phyloP scores from a whole-genome alignment of 441 rosid genomes.

The Omphalea diandra region DNA sequence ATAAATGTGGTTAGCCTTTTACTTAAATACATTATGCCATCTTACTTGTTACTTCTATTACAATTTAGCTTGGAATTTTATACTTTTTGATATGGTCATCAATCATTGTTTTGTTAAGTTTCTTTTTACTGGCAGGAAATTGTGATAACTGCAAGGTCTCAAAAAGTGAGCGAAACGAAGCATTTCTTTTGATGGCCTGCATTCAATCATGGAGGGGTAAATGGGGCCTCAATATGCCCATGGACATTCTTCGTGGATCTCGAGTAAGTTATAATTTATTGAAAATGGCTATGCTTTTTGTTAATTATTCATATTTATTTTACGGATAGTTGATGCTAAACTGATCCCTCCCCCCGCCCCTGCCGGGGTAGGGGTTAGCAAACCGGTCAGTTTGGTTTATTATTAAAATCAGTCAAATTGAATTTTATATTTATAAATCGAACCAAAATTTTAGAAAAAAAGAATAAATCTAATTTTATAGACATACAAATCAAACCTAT shows the following conservation, averaged over 20 bases:
- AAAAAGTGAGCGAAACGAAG: conserved; percentile 43
- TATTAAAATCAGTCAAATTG: too few relatives aligned
- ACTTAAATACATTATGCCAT: conserved; percentile 3
- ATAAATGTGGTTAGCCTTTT: conserved; percentile 42
- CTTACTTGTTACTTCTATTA: conserved; percentile 1
- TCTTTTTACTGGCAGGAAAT: conserved; percentile 37
- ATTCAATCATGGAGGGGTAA: conserved; percentile 42
- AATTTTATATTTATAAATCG: too few relatives aligned
- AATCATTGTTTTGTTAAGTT: conserved; percentile 7
- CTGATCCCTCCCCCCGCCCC: too few relatives aligned
- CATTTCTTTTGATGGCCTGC: conserved; percentile 43
- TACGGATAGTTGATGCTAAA: neutral
- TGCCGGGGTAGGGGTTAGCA: too few relatives aligned
- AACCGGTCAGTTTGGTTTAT: too few relatives aligned
- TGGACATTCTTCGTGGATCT: conserved; percentile 57
- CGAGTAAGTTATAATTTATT: conserved; percentile 35
- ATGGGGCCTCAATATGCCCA: conserved; percentile 50
- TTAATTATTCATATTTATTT: neutral
- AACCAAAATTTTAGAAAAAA: too few relatives aligned
- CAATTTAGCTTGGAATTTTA: neutral
- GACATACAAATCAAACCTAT: too few relatives aligned
- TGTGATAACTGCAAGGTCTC: conserved; percentile 47
- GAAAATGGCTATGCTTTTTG: conserved; percentile 8
- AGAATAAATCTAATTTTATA: too few relatives aligned
- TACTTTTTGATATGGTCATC: neutral